Evolutionary conservation across 1,284 basidiomycete genomes (phyloP).

Genomic region (Vanrija pseudolonga): DNA sequence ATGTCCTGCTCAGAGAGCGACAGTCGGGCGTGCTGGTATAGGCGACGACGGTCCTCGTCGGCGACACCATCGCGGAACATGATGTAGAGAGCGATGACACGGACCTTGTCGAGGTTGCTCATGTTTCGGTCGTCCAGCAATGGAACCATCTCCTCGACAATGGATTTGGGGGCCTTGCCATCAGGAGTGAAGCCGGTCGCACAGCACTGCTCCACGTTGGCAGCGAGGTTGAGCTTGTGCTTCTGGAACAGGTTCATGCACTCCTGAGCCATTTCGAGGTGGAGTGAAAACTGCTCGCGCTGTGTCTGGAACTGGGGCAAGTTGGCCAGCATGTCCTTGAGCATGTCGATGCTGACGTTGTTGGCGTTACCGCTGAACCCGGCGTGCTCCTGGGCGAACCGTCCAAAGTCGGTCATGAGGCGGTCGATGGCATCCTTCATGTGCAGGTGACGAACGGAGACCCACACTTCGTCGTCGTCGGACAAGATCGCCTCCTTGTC

Average conservation of each 20-base stretch:
- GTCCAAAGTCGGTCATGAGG: slow-evolving; percentile 88
- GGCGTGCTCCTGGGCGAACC: slow-evolving; percentile 87
- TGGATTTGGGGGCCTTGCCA: slow-evolving; percentile 81
- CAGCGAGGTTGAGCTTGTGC: slow-evolving; percentile 78
- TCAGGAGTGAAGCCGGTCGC: slow-evolving; percentile 84
- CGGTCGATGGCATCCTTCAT: slow-evolving; percentile 98
- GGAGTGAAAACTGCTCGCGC: slow-evolving; percentile 91
- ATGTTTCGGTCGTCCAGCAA: slow-evolving; percentile 80
- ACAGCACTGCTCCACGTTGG: slow-evolving; percentile 91
- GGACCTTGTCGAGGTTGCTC: slow-evolving; percentile 73
- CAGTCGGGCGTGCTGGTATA: slow-evolving; percentile 96
- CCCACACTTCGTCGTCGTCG: slow-evolving; percentile 88
- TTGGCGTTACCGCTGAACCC: slow-evolving; percentile 66
- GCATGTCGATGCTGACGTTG: slow-evolving; percentile 82
- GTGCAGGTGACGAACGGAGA: slow-evolving; percentile 88
- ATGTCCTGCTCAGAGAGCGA: slow-evolving; percentile 88
- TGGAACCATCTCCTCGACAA: slow-evolving; percentile 99
- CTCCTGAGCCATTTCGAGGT: slow-evolving; percentile 95
- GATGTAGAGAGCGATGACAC: slow-evolving; percentile 94
- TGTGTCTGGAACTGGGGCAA: slow-evolving; percentile 94
- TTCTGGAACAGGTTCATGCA: slow-evolving; percentile 92
- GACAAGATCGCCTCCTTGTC: slow-evolving; percentile 79
- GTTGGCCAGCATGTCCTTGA: slow-evolving; percentile 98
- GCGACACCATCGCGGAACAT: slow-evolving; percentile 94
- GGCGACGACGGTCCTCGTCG: slow-evolving; percentile 87